phyloP scores from a whole-genome alignment of 1,284 basidiomycete genomes.

The Cutaneotrichosporon mucoides region DNA sequence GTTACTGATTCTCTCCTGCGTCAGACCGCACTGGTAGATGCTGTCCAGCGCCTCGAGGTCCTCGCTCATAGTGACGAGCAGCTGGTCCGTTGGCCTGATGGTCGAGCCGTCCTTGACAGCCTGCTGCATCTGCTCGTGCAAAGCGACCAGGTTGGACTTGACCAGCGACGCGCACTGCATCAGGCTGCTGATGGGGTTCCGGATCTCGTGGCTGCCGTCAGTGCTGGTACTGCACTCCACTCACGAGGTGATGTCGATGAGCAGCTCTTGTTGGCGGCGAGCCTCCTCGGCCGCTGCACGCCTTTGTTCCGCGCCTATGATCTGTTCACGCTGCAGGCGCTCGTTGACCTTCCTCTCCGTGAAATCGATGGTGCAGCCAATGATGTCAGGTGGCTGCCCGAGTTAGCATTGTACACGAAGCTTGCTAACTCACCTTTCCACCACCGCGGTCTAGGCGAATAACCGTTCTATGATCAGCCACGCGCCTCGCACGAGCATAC shows the following conservation, averaged over 20 bases:
- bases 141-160: constrained; percentile 36
- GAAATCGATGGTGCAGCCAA: constrained; percentile 41
- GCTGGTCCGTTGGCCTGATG: constrained; percentile 13
- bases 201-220: constrained; percentile 25
- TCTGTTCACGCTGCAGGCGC: constrained; percentile 33
- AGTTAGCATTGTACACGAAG: background rate
- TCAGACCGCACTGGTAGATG: constrained; percentile 44
- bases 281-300: constrained; percentile 44
- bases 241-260: constrained; percentile 47
- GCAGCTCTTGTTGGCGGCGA: constrained; percentile 42
- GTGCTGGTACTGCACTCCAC: constrained; percentile 37
- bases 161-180: constrained; percentile 42
- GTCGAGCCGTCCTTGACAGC: background rate
- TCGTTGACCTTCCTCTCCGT: constrained; percentile 44
- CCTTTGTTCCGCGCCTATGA: constrained; percentile 41
- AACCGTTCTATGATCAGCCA: too few species aligned
- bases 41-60: constrained; percentile 4
- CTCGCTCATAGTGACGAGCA: constrained; percentile 6
- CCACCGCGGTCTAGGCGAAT: background rate
- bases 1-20: constrained; percentile 50
- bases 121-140: constrained; percentile 35
- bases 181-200: constrained; percentile 23
- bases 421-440: background rate
- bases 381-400: constrained; percentile 29
- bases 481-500: too few species aligned